A percentile compares a stretch with the other conserved stretches of the same genome.
phyloP scores from a whole-genome alignment of 352 stramenopile species.

The Globisporangium irregulare region DNA sequence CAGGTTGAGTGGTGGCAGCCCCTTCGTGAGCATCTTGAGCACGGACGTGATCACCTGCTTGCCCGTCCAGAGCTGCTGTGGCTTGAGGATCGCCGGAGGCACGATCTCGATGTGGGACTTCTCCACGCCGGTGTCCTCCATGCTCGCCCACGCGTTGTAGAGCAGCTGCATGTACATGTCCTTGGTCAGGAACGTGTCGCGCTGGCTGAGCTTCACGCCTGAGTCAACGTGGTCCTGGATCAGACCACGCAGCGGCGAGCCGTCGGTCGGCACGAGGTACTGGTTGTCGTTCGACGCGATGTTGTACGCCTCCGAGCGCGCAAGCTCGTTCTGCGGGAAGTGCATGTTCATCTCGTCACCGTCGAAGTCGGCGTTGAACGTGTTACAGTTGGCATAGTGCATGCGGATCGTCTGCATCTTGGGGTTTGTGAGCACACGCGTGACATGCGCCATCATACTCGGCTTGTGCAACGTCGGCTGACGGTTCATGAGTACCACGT shows the following conservation, averaged over 20 bases:
- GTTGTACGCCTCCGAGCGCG: constrained; percentile 96
- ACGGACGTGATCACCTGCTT: constrained; percentile 99
- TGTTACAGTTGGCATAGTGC: constrained; percentile 99
- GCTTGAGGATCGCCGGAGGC: constrained; percentile 97
- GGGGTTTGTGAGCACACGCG: constrained; percentile 94
- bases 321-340: constrained; percentile 98
- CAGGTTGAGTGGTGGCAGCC: constrained; percentile 88
- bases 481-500: constrained; percentile 99
- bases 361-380: constrained; percentile 99
- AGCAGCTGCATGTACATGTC: constrained; percentile 99
- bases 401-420: constrained; percentile 99
- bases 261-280: constrained; percentile 98
- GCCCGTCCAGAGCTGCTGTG: constrained; percentile 96
- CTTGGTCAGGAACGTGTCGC: constrained; percentile 97
- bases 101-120: constrained; percentile 93
- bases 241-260: constrained; percentile 95
- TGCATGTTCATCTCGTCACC: constrained; percentile 99
- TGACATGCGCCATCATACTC: constrained; percentile 99
- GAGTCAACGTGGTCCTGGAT: constrained; percentile 99
- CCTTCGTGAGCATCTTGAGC: constrained; percentile 92
- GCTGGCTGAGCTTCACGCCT: constrained; percentile 97
- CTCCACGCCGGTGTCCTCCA: constrained; percentile 90
- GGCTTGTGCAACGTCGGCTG: constrained; percentile 99
- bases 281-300: constrained; percentile 98
- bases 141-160: constrained; percentile 94